Evolutionary conservation across 176 grass and related monocot genomes (phyloP).

Genomic region (Raddia guianensis): DNA sequence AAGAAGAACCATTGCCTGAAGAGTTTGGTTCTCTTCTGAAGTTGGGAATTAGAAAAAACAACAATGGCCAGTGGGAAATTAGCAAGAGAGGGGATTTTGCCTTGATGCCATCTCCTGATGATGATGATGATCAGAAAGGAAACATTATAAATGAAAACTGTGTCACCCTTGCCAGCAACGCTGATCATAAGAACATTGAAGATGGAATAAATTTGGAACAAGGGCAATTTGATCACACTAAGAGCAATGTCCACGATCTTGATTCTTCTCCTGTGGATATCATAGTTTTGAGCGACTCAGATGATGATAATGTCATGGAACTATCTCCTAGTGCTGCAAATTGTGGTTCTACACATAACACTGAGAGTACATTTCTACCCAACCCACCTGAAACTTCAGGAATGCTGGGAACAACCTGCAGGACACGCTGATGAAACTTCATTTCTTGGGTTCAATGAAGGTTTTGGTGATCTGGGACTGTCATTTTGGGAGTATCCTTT

Average conservation of each 20-base stretch:
- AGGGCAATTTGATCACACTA: conserved; percentile 31
- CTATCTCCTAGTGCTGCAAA: conserved; percentile 53
- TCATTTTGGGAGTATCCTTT: conserved; percentile 59
- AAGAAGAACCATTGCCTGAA: conserved; percentile 47
- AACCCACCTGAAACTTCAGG: conserved; percentile 43
- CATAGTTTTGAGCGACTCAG: conserved; percentile 85
- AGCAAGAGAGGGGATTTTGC: conserved; percentile 38
- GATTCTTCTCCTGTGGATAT: conserved; percentile 58
- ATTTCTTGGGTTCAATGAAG: conserved; percentile 46
- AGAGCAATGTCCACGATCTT: conserved; percentile 41
- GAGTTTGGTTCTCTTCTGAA: conserved; percentile 41
- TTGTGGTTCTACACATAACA: conserved; percentile 25
- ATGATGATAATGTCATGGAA: conserved; percentile 67
- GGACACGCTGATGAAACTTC: conserved; percentile 36
- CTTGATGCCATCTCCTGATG: conserved; percentile 25
- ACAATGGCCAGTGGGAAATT: conserved; percentile 50
- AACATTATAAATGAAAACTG: conserved; percentile 35
- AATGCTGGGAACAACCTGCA: conserved; percentile 46
- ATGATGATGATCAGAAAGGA: conserved; percentile 25
- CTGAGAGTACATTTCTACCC: conserved; percentile 25
- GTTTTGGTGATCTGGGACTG: conserved; percentile 59
- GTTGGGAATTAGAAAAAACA: conserved; percentile 60
- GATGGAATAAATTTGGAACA: conserved; percentile 41
- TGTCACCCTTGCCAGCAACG: conserved; percentile 32
- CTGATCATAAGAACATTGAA: conserved; percentile 28